Evolutionary conservation across 1,284 basidiomycete species (phyloP).

Genomic region (Leccinum brunneo-olivaceum): DNA sequence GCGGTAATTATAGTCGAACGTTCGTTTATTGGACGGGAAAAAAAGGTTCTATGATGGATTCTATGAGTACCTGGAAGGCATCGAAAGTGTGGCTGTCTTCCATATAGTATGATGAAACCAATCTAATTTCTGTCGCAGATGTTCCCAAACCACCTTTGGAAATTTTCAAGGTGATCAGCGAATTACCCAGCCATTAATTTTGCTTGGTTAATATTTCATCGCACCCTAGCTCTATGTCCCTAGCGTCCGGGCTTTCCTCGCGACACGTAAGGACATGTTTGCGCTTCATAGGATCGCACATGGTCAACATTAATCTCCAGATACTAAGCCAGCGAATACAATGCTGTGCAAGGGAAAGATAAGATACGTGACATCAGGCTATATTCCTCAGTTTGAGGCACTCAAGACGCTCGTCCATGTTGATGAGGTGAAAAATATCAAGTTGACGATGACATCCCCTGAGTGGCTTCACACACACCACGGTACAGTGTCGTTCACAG

Average conservation of each 20-base stretch:
- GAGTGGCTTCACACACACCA: constrained; percentile 74
- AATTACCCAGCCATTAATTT: background rate
- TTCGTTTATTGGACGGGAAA: too few species aligned
- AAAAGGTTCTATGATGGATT: constrained; percentile 27
- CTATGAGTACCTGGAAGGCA: constrained; percentile 23
- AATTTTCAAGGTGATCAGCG: constrained; percentile 22
- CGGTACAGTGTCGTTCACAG: too few species aligned
- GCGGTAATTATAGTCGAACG: background rate
- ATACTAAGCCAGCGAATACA: constrained; percentile 40
- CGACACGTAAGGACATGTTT: constrained; percentile 38
- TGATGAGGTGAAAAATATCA: constrained; percentile 61
- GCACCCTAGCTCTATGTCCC: constrained; percentile 28
- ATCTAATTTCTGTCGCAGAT: constrained; percentile 15
- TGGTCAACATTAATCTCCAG: constrained; percentile 34
- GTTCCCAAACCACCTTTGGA: constrained; percentile 21
- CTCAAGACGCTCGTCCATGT: constrained; percentile 49
- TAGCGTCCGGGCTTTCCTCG: constrained; percentile 51
- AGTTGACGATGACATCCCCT: constrained; percentile 69
- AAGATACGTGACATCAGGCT: constrained; percentile 55
- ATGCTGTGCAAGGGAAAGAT: constrained; percentile 56
- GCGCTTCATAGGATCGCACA: constrained; percentile 15
- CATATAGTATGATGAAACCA: too few species aligned
- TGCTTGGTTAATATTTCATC: background rate
- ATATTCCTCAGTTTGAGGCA: constrained; percentile 53
- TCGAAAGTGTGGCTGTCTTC: constrained; percentile 22